These are phyloP conservation scores for Leccinellum albellum DNA, from an alignment of 768 basidiomycete species.

Conservation along the genomic window DNA sequence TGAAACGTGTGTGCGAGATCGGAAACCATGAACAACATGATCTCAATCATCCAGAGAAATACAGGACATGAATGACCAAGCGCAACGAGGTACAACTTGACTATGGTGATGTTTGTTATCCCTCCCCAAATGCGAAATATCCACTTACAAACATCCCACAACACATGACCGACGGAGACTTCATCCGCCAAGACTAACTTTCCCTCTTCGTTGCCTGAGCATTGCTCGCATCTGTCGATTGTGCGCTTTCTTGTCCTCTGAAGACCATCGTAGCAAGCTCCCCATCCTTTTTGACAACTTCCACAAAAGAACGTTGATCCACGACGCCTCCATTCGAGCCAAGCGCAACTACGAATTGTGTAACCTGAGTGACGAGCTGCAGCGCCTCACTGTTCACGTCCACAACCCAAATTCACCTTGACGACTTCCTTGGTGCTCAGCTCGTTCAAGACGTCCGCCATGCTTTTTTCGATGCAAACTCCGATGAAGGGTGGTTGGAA, in stretches of 20 bases:
- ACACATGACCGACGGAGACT: not conserved
- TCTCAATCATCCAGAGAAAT: not conserved
- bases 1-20: not conserved
- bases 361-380: not conserved
- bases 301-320: not conserved
- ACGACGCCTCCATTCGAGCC: not conserved
- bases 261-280: not conserved
- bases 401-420: constrained; percentile 23
- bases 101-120: not conserved
- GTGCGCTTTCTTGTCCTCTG: not conserved
- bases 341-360: not conserved
- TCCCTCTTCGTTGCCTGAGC: not conserved
- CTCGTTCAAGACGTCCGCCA: constrained; percentile 17
- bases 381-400: not conserved
- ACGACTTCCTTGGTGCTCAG: constrained; percentile 22
- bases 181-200: not conserved
- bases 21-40: not conserved
- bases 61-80: not conserved
- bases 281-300: not conserved
- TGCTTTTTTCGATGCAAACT: constrained; percentile 29
- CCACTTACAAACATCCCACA: not conserved
- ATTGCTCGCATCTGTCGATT: not conserved
- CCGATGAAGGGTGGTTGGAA: constrained; percentile 59
- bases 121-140: not conserved
- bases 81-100: not conserved